A percentile compares a stretch with the other conserved stretches of the same genome.
phyloP scores from a whole-genome alignment of 2,329 filamentous ascomycete species.

The Penicillium sumatraense region DNA sequence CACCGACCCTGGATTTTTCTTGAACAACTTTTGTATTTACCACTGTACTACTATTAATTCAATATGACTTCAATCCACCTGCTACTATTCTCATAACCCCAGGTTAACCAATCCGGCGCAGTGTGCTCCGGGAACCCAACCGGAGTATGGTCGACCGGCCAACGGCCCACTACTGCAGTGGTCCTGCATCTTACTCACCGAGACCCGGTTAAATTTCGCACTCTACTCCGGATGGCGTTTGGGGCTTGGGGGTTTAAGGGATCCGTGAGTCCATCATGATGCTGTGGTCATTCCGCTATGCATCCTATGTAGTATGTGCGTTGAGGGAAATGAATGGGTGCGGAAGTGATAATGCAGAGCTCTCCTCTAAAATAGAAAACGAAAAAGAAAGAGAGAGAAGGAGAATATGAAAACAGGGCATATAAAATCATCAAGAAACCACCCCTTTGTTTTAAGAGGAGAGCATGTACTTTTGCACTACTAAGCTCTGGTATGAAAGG shows the following conservation, averaged over 20 bases:
- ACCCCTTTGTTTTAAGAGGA: no score
- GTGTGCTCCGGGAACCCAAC: constrained; percentile 37
- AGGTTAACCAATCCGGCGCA: constrained; percentile 30
- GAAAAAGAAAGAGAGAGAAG: background rate
- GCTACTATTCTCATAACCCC: background rate
- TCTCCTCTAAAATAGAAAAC: no score
- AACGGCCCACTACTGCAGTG: constrained; percentile 30
- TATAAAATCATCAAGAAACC: background rate
- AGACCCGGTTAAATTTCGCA: constrained; percentile 29
- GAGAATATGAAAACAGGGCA: background rate
- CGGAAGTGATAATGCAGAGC: background rate
- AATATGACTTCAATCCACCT: constrained; percentile 1
- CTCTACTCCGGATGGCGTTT: constrained; percentile 13
- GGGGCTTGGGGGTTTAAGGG: constrained; percentile 5
- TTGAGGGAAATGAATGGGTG: background rate
- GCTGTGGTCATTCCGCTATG: constrained; percentile 7
- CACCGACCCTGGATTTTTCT: background rate
- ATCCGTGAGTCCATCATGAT: constrained; percentile 6
- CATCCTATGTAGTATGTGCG: constrained; percentile 9
- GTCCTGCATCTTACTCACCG: constrained; percentile 26
- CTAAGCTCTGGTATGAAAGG: no score
- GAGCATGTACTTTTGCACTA: constrained; percentile 1
- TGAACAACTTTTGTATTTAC: background rate
- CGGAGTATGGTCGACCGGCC: constrained; percentile 33
- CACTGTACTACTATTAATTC: background rate